A percentile compares a stretch with the other conserved stretches of the same genome.
Conservation (phyloP, 2,329 filamentous ascomycete species). For the Epichloe aotearoae region DNA sequence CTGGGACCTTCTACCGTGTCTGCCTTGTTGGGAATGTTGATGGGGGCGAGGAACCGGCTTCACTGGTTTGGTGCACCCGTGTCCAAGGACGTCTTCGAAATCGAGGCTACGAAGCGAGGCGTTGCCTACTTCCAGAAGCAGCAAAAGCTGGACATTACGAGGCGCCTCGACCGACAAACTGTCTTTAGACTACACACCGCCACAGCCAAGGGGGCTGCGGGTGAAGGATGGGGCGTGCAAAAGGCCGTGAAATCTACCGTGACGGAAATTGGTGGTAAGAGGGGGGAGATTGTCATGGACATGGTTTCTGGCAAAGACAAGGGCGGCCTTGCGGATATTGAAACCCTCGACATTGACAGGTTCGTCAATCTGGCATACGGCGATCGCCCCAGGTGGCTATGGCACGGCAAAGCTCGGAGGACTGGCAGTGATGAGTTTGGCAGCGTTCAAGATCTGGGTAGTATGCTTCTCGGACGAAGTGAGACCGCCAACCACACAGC, state of each 20-base stretch:
- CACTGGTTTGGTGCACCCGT: conserved; percentile 76
- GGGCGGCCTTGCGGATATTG: conserved; percentile 79
- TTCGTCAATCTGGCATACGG: conserved; percentile 70
- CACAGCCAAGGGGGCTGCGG: conserved; percentile 82
- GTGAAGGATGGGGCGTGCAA: conserved; percentile 84
- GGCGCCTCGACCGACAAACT: conserved; percentile 72
- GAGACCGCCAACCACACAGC: conserved; percentile 25
- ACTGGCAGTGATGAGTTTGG: conserved; percentile 29
- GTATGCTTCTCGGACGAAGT: conserved; percentile 43
- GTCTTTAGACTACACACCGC: conserved; percentile 64
- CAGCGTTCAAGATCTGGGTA: conserved; percentile 31
- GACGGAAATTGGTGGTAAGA: conserved; percentile 83
- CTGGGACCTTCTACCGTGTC: conserved; percentile 85
- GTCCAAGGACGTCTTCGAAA: conserved; percentile 82
- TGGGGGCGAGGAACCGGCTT: conserved; percentile 81
- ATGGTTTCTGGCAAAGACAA: conserved; percentile 82
- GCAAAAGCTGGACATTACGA: conserved; percentile 64
- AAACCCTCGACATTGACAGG: conserved; percentile 77
- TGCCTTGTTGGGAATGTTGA: conserved; percentile 71
- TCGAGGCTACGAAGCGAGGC: conserved; percentile 67
- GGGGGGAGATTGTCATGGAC: conserved; percentile 94
- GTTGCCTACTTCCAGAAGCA: conserved; percentile 84
- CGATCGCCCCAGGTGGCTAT: conserved; percentile 83
- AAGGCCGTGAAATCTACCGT: conserved; percentile 92
- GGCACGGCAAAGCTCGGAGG: conserved; percentile 79